These are phyloP conservation scores for Pseudevernia furfuracea DNA, from an alignment of 495 filamentous ascomycete species.

Conservation along the genomic window DNA sequence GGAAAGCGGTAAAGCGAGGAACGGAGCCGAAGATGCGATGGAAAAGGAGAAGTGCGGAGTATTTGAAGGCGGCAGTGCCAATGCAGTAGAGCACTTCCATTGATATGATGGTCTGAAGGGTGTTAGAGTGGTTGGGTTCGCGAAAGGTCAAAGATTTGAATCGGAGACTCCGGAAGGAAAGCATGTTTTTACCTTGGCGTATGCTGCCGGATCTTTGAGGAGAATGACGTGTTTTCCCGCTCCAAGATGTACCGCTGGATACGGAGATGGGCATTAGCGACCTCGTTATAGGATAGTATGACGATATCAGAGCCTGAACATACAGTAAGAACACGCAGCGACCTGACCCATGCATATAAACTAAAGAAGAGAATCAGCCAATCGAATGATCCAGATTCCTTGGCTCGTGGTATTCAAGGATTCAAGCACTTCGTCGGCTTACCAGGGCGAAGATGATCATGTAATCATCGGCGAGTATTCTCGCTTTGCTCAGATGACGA, in stretches of 20 bases:
- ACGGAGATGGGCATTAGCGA: neutral
- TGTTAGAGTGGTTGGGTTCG: neutral
- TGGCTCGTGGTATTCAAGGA: neutral
- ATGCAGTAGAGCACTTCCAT: slow-evolving; percentile 12
- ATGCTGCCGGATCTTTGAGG: slow-evolving; percentile 5
- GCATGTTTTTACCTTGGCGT: neutral
- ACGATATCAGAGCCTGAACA: neutral
- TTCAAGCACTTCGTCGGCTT: neutral
- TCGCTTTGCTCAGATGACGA: slow-evolving; percentile 6
- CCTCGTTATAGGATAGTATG: neutral
- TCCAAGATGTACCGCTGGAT: slow-evolving; percentile 15
- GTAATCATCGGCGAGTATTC: slow-evolving; percentile 9
- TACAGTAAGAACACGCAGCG: slow-evolving; percentile 6
- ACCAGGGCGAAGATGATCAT: slow-evolving; percentile 12
- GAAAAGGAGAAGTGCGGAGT: slow-evolving; percentile 13
- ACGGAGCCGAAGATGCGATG: slow-evolving; percentile 14
- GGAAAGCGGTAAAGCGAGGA: neutral
- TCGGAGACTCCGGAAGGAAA: neutral
- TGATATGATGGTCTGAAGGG: neutral
- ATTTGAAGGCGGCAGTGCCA: slow-evolving; percentile 9
- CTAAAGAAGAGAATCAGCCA: neutral
- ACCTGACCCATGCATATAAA: slow-evolving; percentile 13
- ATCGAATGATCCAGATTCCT: neutral
- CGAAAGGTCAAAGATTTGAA: neutral
- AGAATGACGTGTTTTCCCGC: slow-evolving; percentile 16